Evolutionary conservation across 108 stramenopile genomes (phyloP), one percentile per base, ranked within the genome.

Genomic region (Bacterosira constricta): DNA sequence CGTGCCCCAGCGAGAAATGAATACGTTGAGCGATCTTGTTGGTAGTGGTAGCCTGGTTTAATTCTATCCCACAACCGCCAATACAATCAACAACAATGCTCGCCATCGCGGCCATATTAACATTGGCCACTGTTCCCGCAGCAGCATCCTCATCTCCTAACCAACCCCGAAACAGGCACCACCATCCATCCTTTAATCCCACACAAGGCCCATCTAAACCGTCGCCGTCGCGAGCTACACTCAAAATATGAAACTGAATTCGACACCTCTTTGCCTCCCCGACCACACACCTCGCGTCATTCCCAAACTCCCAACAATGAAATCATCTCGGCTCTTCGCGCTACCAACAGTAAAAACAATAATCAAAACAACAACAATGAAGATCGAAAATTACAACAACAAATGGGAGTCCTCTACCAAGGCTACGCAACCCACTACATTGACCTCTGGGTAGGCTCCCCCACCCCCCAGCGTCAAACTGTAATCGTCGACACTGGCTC

Each of bases 401-500:
- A 85, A 70, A 73, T 82, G 64, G 80, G 72, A 18, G 70, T 66
- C 26, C 66, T 88, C 45, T 88, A 79, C 56, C 85, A 85, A 73
- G 93, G 93, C 13, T 91, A 88, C 71, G 93, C 91, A 46, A 97
- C 98, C 1, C 98, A 99, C 70, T 97, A 96, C 66, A 86, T 91
- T 42, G 95, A 98, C 68, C 69, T 97, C 5, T 99, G 95, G 90
- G 88, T 90, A 4, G 98, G 98, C 13, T 89, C 94, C 7, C 97
- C 98, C 9, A 67, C 47, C 35, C 89, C 97, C 36, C 98, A 99
- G 75, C 85, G 98, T 0, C 96, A 97, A 64, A 97, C 96, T 10
- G 94, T 99, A 54, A 99, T 99, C 73, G 93, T 99, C 62, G 97
- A 98, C 77, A 99, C 98, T 17, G 97, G 97, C 1, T 83, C 80